phyloP scores from a whole-genome alignment of 2,329 filamentous ascomycete genomes.

The Cytospora mali region DNA sequence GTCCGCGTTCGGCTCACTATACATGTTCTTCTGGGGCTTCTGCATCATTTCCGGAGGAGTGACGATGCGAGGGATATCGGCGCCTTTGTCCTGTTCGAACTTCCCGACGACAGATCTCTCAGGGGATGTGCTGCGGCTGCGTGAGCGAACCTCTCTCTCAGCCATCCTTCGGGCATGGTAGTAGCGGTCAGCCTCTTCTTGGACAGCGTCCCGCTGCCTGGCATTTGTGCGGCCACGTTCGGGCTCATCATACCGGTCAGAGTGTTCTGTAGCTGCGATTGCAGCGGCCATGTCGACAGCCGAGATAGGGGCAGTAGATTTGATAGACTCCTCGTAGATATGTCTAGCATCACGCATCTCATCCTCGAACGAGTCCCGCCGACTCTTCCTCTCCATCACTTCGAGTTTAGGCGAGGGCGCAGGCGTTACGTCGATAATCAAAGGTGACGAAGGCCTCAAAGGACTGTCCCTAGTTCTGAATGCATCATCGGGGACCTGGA shows the following conservation, averaged over 20 bases:
- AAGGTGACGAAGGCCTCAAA: conserved; percentile 18
- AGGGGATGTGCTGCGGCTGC: conserved; percentile 54
- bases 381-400: conserved; percentile 46
- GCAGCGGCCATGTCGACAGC: conserved; percentile 52
- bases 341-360: conserved; percentile 48
- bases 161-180: conserved; percentile 61
- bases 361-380: conserved; percentile 53
- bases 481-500: conserved; percentile 56
- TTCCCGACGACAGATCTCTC: conserved; percentile 58
- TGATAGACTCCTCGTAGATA: conserved; percentile 49
- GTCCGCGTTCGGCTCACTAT: conserved; percentile 64
- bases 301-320: conserved; percentile 52
- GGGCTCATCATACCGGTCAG: conserved; percentile 40
- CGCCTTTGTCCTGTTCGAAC: conserved; percentile 44
- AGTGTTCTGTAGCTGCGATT: conserved; percentile 44
- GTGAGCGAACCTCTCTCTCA: conserved; percentile 56
- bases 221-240: conserved; percentile 37
- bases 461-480: conserved; percentile 43
- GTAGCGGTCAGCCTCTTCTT: conserved; percentile 59
- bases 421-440: conserved; percentile 27
- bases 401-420: conserved; percentile 21
- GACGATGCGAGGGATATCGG: conserved; percentile 48
- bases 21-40: conserved; percentile 49
- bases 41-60: conserved; percentile 57
- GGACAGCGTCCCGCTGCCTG: conserved; percentile 47